Evolutionary conservation across 179 eudicot species (phyloP), one percentile per base, ranked within the genome.

Genomic region (Silene vulgaris): DNA sequence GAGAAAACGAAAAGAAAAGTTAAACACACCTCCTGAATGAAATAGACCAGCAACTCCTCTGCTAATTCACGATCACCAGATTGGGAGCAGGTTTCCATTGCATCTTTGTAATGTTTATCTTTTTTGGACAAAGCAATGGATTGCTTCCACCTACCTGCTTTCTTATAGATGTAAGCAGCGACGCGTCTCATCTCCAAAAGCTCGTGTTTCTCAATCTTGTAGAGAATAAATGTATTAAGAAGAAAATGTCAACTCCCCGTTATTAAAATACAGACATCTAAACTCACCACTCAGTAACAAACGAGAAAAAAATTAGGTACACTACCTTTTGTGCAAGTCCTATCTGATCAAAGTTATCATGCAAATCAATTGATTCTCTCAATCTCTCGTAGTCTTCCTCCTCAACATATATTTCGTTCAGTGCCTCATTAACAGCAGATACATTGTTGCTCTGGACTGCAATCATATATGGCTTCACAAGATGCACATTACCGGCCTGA

Each of bases 361-460:
- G 98, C 82, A 93, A 79, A 75, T 93, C 97, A 76, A 88, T 91
- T 12, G 96, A 90, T 76, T 93, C 98, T 52, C 96, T 87, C 74
- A 93, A 78, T 81, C 98, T 91, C 30, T 93, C 98, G 74, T 91
- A 93, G 76, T 93, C 98, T 80, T 93, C 98, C 84, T 93, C 98
- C 82, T 93, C 98, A 14, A 88, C 91, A 84, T 93, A 93, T 23
- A 93, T 93, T 81, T 83, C 98, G 79, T 93, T 93, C 80, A 93
- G 81, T 70, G 97, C 98, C 82, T 93, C 98, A 83, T 93, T 93
- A 48, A 93, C 96, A 35, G 98, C 96, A 84, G 91, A 85, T 64
- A 93, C 97, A 81, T 93, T 92, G 71, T 89, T 93, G 87, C 97
- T 93, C 80, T 93, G 98, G 54, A 93, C 98, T 65, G 98, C 92